Base-by-base conservation (phyloP, 805 yeast genomes). In the Kodamaea fukazawae region DNA sequence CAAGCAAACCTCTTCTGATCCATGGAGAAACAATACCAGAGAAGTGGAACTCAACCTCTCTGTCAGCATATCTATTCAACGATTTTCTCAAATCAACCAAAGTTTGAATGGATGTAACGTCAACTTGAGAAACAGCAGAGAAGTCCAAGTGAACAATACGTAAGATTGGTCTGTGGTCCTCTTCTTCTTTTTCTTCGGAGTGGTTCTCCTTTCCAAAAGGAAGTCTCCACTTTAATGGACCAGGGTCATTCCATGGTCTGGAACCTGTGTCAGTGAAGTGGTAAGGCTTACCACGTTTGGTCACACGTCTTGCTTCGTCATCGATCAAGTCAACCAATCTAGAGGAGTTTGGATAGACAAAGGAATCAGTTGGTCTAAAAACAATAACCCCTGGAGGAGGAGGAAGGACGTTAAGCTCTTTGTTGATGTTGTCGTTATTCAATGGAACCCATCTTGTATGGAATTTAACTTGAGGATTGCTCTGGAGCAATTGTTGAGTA, bases 361-460 rank as follows among this genome's bases (percentile, higher is more conserved):
- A 84, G 11, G 89, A 70, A 54, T 90, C 96, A 13, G 81, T 67
- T 29, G 93, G 84, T 52, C 93, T 77, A 68, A 82, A 90, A 2
- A 90, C 95, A 42, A 89, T 52, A 12, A 90, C 89, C 25, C 97
- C 96, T 1, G 91, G 87, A 20, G 96, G 96, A 11, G 97, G 96
- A 2, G 89, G 85, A 11, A 59, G 59, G 5, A 90, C 76, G 1
- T 68, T 56, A 12, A 89, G 60, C 11, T 72, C 75, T 4, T 74
- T 64, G 58, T 90, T 86, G 40, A 78, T 48, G 30, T 70, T 70
- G 60, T 57, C 57, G 61, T 56, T 63, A 58, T 58, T 57, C 34
- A 78, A 60, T 33, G 93, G 89, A 17, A 84, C 82, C 91, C 91
- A 85, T 54, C 73, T 74, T 2, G 81, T 74, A 43, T 73, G 77